A percentile compares a stretch with the other conserved stretches of the same genome.
Conservation (phyloP, 83 land plant genomes). For the Thuja plicata region DNA sequence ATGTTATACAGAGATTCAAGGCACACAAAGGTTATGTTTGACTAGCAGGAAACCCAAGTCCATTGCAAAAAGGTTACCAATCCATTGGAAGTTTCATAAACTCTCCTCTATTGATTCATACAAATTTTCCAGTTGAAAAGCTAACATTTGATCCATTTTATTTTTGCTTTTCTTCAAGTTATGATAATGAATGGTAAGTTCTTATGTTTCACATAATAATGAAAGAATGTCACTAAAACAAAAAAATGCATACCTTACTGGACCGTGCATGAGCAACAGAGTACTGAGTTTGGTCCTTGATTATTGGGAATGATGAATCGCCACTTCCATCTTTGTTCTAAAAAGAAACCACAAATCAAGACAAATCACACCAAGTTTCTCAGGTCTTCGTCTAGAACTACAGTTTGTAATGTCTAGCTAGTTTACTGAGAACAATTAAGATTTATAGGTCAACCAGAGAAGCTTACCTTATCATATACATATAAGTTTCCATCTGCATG, state of each 20-base stretch:
- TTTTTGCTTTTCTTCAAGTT: neutral
- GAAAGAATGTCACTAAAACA: neutral
- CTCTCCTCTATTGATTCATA: neutral
- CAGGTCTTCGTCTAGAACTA: neutral
- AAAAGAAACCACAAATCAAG: constrained; percentile 5
- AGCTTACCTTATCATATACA: constrained; percentile 89
- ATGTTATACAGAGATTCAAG: neutral
- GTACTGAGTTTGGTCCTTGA: constrained; percentile 87
- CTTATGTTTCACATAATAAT: neutral
- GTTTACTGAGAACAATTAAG: neutral
- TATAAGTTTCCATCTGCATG: constrained; percentile 98
- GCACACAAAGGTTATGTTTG: neutral
- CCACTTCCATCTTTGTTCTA: constrained; percentile 93
- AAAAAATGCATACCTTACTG: constrained; percentile 59
- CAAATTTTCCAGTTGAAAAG: neutral
- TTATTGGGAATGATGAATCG: constrained; percentile 87
- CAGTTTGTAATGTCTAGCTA: neutral
- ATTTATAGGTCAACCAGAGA: neutral
- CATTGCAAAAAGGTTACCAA: neutral
- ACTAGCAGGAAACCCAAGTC: neutral
- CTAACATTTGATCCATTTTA: neutral
- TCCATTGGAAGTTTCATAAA: neutral
- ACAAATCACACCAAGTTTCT: constrained; percentile 1
- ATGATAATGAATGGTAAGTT: neutral
- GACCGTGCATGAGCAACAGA: constrained; percentile 89